phyloP scores from a whole-genome alignment of 345 rosid genomes.

The Hirschfeldia incana region DNA sequence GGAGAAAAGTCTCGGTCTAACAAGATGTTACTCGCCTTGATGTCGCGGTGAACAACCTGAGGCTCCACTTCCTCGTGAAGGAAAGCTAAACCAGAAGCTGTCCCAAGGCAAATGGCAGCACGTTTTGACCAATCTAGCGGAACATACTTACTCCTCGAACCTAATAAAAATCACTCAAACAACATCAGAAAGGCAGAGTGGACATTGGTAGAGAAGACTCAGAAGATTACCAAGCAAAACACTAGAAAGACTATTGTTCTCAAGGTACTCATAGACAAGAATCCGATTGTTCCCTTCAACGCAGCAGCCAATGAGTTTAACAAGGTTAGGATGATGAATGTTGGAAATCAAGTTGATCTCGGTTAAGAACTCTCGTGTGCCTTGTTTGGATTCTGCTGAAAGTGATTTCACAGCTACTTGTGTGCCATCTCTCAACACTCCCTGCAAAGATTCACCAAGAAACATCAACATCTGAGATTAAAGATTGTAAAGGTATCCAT shows the following conservation, averaged over 20 bases:
- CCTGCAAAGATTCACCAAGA: conserved; percentile 42
- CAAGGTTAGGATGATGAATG: conserved; percentile 85
- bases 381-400: conserved; percentile 74
- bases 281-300: conserved; percentile 60
- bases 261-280: conserved; percentile 82
- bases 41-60: conserved; percentile 90
- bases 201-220: neutral
- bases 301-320: conserved; percentile 85
- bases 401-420: conserved; percentile 80
- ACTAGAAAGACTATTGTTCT: conserved; percentile 76
- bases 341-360: conserved; percentile 71
- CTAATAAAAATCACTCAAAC: conserved; percentile 34
- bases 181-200: neutral
- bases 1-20: conserved; percentile 75
- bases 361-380: conserved; percentile 68
- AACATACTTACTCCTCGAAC: conserved; percentile 47
- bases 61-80: conserved; percentile 89
- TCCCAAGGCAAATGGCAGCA: conserved; percentile 77
- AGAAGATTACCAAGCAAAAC: conserved; percentile 55
- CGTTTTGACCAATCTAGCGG: conserved; percentile 70
- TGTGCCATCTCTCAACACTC: conserved; percentile 56
- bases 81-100: conserved; percentile 78
- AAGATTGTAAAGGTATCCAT: neutral
- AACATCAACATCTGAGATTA: neutral
- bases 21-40: conserved; percentile 92